Base-by-base conservation (phyloP, 192 early-diverging fungal genomes). In the Gryganskiella cystojenkinii region DNA sequence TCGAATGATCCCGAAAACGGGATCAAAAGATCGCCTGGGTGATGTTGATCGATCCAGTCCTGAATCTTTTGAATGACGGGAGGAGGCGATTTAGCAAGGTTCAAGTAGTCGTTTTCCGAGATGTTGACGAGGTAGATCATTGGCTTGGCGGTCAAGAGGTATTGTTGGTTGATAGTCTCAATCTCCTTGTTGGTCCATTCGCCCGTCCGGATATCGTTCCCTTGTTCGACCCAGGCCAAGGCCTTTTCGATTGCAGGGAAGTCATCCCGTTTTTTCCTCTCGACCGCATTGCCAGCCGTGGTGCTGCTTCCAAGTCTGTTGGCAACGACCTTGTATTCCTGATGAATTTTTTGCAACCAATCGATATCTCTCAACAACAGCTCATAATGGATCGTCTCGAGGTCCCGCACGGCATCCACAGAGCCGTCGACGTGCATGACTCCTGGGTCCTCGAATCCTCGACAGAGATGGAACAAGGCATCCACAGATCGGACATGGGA, bases 371-470 rank as follows among this genome's bases (percentile, higher is more conserved):
- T 91, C 35, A 92, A 61, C 34, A 90, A 71, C 62, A 95, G 78
- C 79, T 95, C 94, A 35, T 91, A 83, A 54, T 91, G 91, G 78
- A 95, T 94, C 46, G 90, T 94, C 55, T 91, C 83, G 11, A 95
- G 63, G 75, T 95, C 94, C 25, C 90, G 82, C 13, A 94, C 82
- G 15, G 94, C 92, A 67, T 95, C 88, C 1, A 94, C 85, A 8
- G 82, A 83, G 43, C 83, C 80, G 56, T 88, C 87, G 1, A 88
- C 87, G 62, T 88, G 87, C 27, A 72, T 81, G 51, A 88, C 81
- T 45, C 92, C 91, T 19, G 88, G 83, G 47, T 94, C 89, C 20
- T 95, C 92, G 73, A 95, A 95, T n/a, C 87, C 91, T 67, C 85
- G 74, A 17, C 87, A 80, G 45, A 90, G 70, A 61, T 88, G 84